These are phyloP conservation scores for Drechslerella coelobrocha DNA, from an alignment of 2,329 filamentous ascomycete species.

Conservation along the genomic window DNA sequence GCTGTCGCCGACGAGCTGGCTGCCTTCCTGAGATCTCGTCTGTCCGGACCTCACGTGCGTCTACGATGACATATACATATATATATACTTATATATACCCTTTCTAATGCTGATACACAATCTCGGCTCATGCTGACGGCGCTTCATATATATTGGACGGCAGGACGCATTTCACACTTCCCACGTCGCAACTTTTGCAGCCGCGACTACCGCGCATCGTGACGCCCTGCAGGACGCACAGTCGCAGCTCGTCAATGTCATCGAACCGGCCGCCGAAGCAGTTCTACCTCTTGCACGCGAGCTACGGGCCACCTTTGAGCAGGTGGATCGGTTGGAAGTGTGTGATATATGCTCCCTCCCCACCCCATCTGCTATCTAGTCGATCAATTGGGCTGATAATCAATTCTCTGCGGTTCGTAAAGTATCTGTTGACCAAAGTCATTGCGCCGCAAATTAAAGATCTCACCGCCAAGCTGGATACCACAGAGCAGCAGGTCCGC, in stretches of 20 bases:
- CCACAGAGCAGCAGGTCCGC: constrained; percentile 53
- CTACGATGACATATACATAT: neutral
- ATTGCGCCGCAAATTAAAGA: constrained; percentile 53
- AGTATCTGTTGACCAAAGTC: constrained; percentile 51
- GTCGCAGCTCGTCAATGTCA: constrained; percentile 53
- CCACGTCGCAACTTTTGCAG: constrained; percentile 14
- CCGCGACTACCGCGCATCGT: constrained; percentile 26
- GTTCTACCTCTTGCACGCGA: constrained; percentile 53
- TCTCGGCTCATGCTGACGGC: neutral
- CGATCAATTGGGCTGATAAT: neutral
- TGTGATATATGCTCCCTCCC: neutral
- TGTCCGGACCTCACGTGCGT: constrained; percentile 30
- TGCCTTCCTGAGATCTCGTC: constrained; percentile 32
- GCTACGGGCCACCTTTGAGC: constrained; percentile 53
- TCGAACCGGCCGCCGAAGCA: constrained; percentile 53
- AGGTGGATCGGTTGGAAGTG: constrained; percentile 55
- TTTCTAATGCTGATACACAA: neutral
- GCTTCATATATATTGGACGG: constrained; percentile 1
- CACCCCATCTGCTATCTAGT: neutral
- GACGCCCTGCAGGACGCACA: constrained; percentile 51
- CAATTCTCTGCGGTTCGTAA: neutral
- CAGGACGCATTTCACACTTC: constrained; percentile 32
- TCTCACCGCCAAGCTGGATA: constrained; percentile 52
- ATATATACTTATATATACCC: neutral
- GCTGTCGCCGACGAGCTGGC: constrained; percentile 45